These are phyloP conservation scores for Tolypocladium tundrense DNA, from an alignment of 2,329 filamentous ascomycete species.

Conservation along the genomic window DNA sequence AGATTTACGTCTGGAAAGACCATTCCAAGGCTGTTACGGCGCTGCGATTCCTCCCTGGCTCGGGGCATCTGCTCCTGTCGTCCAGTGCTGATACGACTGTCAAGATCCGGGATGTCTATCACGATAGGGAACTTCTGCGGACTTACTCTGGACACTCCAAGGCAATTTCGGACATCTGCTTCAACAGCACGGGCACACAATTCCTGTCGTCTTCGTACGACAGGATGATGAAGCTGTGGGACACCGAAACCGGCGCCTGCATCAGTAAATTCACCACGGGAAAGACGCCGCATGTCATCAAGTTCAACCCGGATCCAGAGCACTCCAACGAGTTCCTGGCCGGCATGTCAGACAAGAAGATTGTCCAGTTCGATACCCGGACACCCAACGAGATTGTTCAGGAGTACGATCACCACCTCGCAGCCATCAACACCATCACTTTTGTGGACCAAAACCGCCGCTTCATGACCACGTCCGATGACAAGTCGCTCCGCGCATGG, in stretches of 20 bases:
- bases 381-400: slow-evolving; percentile 71
- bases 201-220: slow-evolving; percentile 93
- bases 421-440: slow-evolving; percentile 94
- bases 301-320: slow-evolving; percentile 76
- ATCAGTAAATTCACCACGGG: slow-evolving; percentile 83
- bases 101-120: slow-evolving; percentile 92
- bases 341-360: slow-evolving; percentile 98
- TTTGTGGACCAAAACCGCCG: slow-evolving; percentile 91
- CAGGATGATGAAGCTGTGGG: slow-evolving; percentile 95
- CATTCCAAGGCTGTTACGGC: slow-evolving; percentile 79
- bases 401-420: slow-evolving; percentile 96
- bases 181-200: slow-evolving; percentile 70
- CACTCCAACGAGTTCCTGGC: slow-evolving; percentile 84
- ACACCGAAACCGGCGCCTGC: slow-evolving; percentile 88
- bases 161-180: slow-evolving; percentile 79
- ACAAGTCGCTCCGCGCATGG: slow-evolving; percentile 93
- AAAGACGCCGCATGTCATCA: slow-evolving; percentile 88
- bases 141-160: slow-evolving; percentile 90
- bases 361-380: slow-evolving; percentile 89
- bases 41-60: slow-evolving; percentile 78
- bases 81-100: slow-evolving; percentile 85
- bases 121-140: slow-evolving; percentile 76
- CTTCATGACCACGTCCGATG: slow-evolving; percentile 96
- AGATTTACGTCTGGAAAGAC: slow-evolving; percentile 80
- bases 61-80: slow-evolving; percentile 80